Evolutionary conservation across 306 rosid species (phyloP), one percentile per base, ranked within the genome.

Genomic region (Rubus idaeus): DNA sequence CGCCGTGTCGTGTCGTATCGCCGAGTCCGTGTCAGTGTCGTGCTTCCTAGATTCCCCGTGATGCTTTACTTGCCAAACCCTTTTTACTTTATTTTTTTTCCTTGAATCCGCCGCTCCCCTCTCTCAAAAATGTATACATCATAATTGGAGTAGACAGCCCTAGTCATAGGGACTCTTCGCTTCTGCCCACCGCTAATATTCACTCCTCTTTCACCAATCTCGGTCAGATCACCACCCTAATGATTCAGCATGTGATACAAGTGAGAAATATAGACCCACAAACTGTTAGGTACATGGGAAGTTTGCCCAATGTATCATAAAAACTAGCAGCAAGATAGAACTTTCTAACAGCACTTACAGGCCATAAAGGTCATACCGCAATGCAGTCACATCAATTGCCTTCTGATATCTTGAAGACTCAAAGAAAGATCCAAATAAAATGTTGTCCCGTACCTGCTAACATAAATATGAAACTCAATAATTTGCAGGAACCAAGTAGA

Each of bases 181-280:
- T 89, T 91, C 76, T 91, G 97, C 68, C 97, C 97, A 79, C 97
- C 97, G 78, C 97, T 91, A 42, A 91, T 88, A 79, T 91, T 91
- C 58, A 91, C 89, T 65, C 97, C 97, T 86, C 97, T 86, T 88
- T 91, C 97, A 73, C 97, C 95, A 76, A 91, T 91, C 84, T 94
- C 98, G 0, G 97, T 94, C 78, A 89, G 84, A 85, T 94, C 98
- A 70, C 82, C 88, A 67, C 88, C 91, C 91, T 87, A 78, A 58
- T 52, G 23, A 68, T n/a, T 61, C 61, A 35, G 74, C 61, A 84
- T 11, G 80, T 65, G 47, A 84, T 46, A 75, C 47, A 70, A 55
- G 42, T 44, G 71, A 62, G 72, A 70, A 72, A 57, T 51, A 61
- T 45, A 75, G 40, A 53, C 70, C 52, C 57, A 65, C 2, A 39